Base-by-base conservation (phyloP, 345 rosid genomes). In the Odontarrhena argentea region DNA sequence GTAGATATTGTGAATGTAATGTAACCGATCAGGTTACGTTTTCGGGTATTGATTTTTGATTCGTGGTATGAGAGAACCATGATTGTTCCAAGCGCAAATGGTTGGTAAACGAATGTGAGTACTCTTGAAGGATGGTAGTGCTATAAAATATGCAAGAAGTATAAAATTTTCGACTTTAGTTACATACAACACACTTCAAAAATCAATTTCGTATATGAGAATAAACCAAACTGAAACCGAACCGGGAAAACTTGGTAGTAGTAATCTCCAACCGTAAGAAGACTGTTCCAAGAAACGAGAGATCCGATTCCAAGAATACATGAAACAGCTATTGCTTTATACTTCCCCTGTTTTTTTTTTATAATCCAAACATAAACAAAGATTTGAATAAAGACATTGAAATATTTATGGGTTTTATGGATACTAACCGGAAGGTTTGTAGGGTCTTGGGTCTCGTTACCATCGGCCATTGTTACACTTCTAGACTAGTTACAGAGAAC, bases 61-160 rank as follows among this genome's bases (percentile, higher is more conserved):
- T 92, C 93, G 0, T 76, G 25, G 73, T 84, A 82, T 4, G 97
- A 67, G 0, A 92, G 68, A 35, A 87, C 47, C 15, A 76, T 67
- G 65, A 88, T 85, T 5, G 89, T 71, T 76, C 81, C 89, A 9
- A 90, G 49, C 1, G 89, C 89, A 58, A 90, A 85, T 1, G 96
- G 85, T 71, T 79, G 86, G 61, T 88, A 90, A 52, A 93, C 86
- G 6, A 88, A 77, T 10, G 97, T 84, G 49, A 93, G 84, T 9
- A 86, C 85, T 69, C 98, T 88, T 36, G 92, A 83, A 47, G 98
- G 98, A 82, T 92, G 96, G 74, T 84, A 92, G 24, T 72, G 73
- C 96, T 88, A 51, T 73, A 45, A 45, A 70, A 55, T 5, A 69
- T 6, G 6, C 36, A 25, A 35, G 32, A 30, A 9, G 28, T 43